These are phyloP conservation scores for Rhodamnia rubescens DNA, from an alignment of 345 rosid genomes.

Conservation along the genomic window DNA sequence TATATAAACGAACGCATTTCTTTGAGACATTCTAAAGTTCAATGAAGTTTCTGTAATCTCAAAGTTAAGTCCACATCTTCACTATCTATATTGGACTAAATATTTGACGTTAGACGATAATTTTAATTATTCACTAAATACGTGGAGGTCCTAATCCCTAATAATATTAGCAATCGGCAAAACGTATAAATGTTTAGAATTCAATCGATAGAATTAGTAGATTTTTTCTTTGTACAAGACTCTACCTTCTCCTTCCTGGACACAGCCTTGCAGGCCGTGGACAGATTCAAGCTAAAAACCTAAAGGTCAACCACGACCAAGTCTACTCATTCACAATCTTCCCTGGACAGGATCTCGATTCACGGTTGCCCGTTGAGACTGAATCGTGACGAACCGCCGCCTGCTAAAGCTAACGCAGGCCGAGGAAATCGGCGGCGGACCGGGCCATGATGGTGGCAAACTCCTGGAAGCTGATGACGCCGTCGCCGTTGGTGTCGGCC, in stretches of 20 bases:
- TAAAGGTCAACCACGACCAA: background rate
- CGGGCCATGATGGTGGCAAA: constrained; percentile 71
- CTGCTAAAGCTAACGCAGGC: constrained; percentile 6
- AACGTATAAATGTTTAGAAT: too few relatives aligned
- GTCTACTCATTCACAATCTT: constrained; percentile 8
- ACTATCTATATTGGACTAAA: background rate
- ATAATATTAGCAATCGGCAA: background rate
- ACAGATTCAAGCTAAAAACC: background rate
- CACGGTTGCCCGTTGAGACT: background rate
- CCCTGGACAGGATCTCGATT: background rate
- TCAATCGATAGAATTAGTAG: too few relatives aligned
- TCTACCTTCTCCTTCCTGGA: background rate
- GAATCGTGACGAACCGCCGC: background rate
- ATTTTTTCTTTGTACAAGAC: background rate
- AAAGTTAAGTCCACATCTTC: background rate
- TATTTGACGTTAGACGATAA: background rate
- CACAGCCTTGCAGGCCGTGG: background rate
- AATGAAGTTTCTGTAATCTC: background rate
- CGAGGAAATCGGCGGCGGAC: constrained; percentile 77
- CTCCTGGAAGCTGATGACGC: constrained; percentile 76
- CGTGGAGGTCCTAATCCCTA: background rate
- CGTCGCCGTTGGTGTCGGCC: constrained; percentile 86
- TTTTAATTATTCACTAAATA: background rate
- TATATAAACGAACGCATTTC: background rate
- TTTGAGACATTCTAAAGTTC: background rate